These are phyloP conservation scores for Leishmania martiniquensis DNA, from an alignment of 208 protist genomes.

Conservation along the genomic window DNA sequence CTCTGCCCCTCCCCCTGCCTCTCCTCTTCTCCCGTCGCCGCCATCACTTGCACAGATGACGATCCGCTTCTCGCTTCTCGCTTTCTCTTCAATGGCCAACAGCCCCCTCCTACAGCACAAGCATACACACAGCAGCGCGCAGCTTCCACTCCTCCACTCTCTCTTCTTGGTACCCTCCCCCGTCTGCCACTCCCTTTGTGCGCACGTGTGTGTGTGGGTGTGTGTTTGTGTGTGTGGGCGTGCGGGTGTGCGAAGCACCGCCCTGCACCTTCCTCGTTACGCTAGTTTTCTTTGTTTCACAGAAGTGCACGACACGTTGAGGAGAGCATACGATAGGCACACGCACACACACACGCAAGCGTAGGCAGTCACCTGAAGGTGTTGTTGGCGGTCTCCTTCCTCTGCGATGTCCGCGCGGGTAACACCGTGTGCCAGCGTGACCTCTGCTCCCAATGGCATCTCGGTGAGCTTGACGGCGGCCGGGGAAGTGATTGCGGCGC, in stretches of 20 bases:
- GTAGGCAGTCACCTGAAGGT: background rate
- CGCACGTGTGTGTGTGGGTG: background rate
- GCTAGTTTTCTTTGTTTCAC: background rate
- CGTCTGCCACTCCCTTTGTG: background rate
- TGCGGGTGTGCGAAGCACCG: background rate
- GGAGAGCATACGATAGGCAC: background rate
- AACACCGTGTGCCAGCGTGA: background rate
- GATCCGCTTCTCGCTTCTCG: background rate
- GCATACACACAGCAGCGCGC: background rate
- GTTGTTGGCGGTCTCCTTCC: background rate
- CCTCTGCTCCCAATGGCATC: background rate
- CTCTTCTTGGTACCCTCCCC: background rate
- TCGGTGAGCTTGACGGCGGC: constrained; percentile 1
- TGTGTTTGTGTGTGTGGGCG: constrained; percentile 1
- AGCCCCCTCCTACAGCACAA: background rate
- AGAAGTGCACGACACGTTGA: background rate
- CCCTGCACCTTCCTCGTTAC: background rate
- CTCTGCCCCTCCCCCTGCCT: background rate
- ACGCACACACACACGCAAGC: too few species aligned
- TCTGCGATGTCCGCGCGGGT: background rate
- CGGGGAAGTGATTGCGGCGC: background rate
- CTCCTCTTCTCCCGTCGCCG: background rate
- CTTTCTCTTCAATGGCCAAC: background rate
- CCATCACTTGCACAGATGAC: background rate
- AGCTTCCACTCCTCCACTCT: background rate